phyloP scores from a whole-genome alignment of 148 eudicot genomes.

The Amaranthus hypochondriacus region DNA sequence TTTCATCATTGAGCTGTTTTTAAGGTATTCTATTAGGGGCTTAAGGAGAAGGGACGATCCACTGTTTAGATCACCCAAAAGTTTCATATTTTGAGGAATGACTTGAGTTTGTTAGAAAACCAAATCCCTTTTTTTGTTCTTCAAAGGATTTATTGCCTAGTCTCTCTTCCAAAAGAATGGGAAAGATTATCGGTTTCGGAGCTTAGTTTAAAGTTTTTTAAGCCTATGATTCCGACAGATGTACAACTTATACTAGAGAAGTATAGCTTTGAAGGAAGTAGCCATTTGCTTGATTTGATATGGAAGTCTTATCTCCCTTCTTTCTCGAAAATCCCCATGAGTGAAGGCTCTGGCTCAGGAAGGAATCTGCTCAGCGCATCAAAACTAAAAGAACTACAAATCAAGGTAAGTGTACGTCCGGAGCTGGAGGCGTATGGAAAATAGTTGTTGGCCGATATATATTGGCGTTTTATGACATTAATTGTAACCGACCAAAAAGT shows the following conservation, averaged over 20 bases:
- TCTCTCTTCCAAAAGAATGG: conserved; percentile 35
- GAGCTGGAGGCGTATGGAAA: too few species aligned
- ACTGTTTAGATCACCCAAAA: conserved; percentile 25
- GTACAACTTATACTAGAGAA: conserved; percentile 19
- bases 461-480: too few species aligned
- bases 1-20: conserved; percentile 55
- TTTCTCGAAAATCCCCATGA: conserved; percentile 11
- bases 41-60: conserved; percentile 53
- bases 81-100: conserved; percentile 33
- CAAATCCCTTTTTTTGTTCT: conserved; percentile 57
- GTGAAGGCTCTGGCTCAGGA: conserved; percentile 4
- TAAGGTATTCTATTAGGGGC: conserved; percentile 29
- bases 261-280: conserved; percentile 31
- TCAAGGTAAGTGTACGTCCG: conserved; percentile 19
- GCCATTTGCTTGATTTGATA: conserved; percentile 53
- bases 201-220: conserved; percentile 46
- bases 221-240: conserved; percentile 33
- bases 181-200: conserved; percentile 23
- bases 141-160: conserved; percentile 30
- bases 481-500: too few species aligned
- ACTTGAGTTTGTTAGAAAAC: conserved; percentile 51
- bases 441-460: too few species aligned
- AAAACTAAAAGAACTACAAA: conserved; percentile 24
- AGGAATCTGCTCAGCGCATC: conserved; percentile 19
- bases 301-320: conserved; percentile 44